Evolutionary conservation across 208 protist species (phyloP).

Genomic region (Vickermania spadyakhi): DNA sequence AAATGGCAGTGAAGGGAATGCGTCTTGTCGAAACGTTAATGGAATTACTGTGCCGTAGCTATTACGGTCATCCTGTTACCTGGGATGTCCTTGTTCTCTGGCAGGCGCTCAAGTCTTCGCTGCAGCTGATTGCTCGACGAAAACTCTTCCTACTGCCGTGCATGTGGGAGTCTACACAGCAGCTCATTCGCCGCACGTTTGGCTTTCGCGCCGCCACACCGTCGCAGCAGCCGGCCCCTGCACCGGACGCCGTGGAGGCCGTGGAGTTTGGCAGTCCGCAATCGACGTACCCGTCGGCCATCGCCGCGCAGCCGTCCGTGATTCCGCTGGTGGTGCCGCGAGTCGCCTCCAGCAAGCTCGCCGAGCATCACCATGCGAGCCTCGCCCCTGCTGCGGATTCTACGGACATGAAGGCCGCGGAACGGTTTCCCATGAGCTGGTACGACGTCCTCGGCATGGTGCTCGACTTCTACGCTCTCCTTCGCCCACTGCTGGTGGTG

Average conservation of each 20-base stretch:
- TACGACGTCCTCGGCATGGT: constrained; percentile 62
- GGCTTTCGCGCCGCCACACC: background rate
- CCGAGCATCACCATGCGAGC: constrained; percentile 13
- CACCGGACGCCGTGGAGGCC: background rate
- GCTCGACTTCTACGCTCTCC: constrained; percentile 48
- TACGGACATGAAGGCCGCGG: background rate
- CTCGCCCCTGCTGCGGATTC: background rate
- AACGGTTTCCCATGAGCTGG: constrained; percentile 9
- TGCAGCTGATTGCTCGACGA: constrained; percentile 12
- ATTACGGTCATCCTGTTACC: constrained; percentile 13
- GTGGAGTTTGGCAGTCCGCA: background rate
- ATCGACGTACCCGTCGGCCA: background rate
- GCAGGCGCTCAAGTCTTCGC: constrained; percentile 14
- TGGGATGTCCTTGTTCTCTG: constrained; percentile 17
- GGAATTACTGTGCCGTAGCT: constrained; percentile 15
- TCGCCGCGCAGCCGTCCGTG: constrained; percentile 9
- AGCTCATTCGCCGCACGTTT: background rate
- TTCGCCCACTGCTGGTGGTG: constrained; percentile 61
- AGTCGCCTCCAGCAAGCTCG: constrained; percentile 27
- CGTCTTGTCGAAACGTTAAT: constrained; percentile 18
- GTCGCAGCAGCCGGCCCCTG: background rate
- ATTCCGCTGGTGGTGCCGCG: constrained; percentile 67
- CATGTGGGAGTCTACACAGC: constrained; percentile 9
- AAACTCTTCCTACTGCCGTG: constrained; percentile 23
- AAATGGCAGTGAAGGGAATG: background rate